Conservation (phyloP, 176 grass and related monocot species). For the Rhynchospora tenuis region DNA sequence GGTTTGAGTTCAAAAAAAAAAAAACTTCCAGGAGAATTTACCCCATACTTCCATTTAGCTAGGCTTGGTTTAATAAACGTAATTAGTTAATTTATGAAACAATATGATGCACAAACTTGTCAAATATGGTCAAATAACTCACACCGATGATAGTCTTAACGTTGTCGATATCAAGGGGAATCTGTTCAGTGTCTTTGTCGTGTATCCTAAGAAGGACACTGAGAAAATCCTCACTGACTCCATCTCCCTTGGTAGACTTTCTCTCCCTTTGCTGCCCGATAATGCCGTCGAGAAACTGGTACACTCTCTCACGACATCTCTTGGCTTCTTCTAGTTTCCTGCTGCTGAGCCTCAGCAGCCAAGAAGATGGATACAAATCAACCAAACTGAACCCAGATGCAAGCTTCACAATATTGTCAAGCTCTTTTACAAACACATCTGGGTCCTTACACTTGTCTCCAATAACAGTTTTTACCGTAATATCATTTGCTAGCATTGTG, state of each 20-base stretch:
- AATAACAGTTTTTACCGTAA: neutral
- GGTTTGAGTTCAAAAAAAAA: too few species aligned
- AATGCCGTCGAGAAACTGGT: neutral
- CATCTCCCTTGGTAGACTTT: neutral
- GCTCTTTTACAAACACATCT: neutral
- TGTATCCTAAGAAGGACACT: neutral
- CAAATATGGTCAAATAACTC: too few species aligned
- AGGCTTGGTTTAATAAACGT: too few species aligned
- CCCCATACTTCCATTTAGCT: too few species aligned
- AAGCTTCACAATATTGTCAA: constrained; percentile 11
- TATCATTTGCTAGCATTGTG: constrained; percentile 8
- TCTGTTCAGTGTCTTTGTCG: neutral
- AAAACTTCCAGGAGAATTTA: too few species aligned
- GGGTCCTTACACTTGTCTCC: neutral
- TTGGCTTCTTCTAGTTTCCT: neutral
- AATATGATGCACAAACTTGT: too few species aligned
- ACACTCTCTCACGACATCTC: neutral
- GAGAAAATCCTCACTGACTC: neutral
- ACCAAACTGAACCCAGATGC: constrained; percentile 35
- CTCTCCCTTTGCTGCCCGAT: neutral
- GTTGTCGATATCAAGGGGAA: too few species aligned
- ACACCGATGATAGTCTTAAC: too few species aligned
- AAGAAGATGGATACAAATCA: constrained; percentile 45
- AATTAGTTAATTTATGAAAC: too few species aligned
- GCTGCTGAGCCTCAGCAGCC: constrained; percentile 18